These are phyloP conservation scores for Apiospora marii DNA, from an alignment of 2,329 filamentous ascomycete genomes.

Conservation along the genomic window DNA sequence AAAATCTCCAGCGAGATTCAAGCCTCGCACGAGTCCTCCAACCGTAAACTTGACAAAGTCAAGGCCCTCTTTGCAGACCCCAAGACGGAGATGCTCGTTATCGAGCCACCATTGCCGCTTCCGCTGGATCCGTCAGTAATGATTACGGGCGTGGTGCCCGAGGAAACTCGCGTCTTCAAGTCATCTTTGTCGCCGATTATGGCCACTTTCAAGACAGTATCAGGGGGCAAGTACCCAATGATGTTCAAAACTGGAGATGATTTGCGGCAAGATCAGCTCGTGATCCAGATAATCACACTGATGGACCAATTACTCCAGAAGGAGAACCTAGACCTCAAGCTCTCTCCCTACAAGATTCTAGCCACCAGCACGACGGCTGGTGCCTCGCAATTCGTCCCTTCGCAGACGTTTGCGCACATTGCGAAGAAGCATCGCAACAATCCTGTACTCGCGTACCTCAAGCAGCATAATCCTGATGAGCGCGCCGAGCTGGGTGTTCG, in stretches of 20 bases:
- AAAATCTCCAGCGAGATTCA: constrained; percentile 92
- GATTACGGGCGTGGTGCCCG: constrained; percentile 80
- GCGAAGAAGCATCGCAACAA: constrained; percentile 81
- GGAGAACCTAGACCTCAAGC: constrained; percentile 93
- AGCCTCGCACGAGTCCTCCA: constrained; percentile 77
- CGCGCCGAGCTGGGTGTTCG: constrained; percentile 83
- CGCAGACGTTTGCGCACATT: constrained; percentile 83
- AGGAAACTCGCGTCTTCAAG: constrained; percentile 93
- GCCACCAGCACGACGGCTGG: constrained; percentile 90
- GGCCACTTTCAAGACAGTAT: constrained; percentile 84
- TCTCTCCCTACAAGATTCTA: constrained; percentile 95
- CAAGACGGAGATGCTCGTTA: constrained; percentile 84
- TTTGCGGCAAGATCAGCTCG: constrained; percentile 93
- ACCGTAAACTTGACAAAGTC: constrained; percentile 82
- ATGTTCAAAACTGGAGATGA: constrained; percentile 99
- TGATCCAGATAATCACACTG: constrained; percentile 95
- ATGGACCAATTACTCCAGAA: constrained; percentile 97
- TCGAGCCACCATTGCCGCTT: constrained; percentile 87
- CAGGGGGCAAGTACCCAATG: constrained; percentile 83
- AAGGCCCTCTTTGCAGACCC: constrained; percentile 87
- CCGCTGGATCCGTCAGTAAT: constrained; percentile 86
- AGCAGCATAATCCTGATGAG: constrained; percentile 88
- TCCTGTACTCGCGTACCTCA: constrained; percentile 82
- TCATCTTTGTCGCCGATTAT: constrained; percentile 92
- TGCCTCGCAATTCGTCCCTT: constrained; percentile 92